Percentiles rank a stretch among this genome's conserved stretches.
Evolutionary conservation across 2,329 filamentous ascomycete genomes (phyloP).

Genomic region (Aspergillus felis): DNA sequence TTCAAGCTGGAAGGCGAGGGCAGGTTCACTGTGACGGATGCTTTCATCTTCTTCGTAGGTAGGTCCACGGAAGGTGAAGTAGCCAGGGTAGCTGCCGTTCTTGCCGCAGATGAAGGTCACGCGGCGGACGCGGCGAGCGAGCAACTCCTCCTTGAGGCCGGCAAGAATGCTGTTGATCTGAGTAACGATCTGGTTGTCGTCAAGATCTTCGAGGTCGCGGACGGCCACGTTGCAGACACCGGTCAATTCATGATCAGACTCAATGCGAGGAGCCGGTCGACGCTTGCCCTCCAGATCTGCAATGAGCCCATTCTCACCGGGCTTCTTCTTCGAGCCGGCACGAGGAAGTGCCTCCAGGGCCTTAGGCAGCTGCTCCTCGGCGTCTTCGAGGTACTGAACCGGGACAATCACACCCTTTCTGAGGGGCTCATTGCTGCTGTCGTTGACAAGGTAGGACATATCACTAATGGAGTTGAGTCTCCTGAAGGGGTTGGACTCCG

Average conservation of each 20-base stretch:
- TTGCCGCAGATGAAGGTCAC: constrained; percentile 95
- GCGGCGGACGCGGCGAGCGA: constrained; percentile 76
- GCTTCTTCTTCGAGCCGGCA: constrained; percentile 53
- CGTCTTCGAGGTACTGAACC: constrained; percentile 89
- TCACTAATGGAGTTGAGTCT: constrained; percentile 94
- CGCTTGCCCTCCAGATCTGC: constrained; percentile 73
- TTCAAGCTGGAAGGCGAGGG: constrained; percentile 97
- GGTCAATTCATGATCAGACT: constrained; percentile 72
- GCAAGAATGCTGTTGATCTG: constrained; percentile 74
- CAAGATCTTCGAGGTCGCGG: constrained; percentile 76
- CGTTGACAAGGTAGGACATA: constrained; percentile 79
- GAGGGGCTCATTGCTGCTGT: constrained; percentile 66
- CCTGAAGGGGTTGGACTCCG: constrained; percentile 63
- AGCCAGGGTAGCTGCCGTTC: constrained; percentile 90
- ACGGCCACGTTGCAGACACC: constrained; percentile 91
- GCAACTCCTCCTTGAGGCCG: constrained; percentile 77
- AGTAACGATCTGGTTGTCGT: constrained; percentile 74
- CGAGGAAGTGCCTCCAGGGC: constrained; percentile 79
- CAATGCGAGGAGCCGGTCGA: constrained; percentile 52
- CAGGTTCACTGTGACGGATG: constrained; percentile 95
- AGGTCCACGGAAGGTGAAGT: constrained; percentile 97
- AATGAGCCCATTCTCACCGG: constrained; percentile 56
- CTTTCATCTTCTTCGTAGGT: constrained; percentile 85
- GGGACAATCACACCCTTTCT: constrained; percentile 94
- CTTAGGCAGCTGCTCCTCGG: constrained; percentile 78